These are phyloP conservation scores for Candida dubliniensis DNA, from an alignment of 1,139 yeast genomes.

Conservation along the genomic window DNA sequence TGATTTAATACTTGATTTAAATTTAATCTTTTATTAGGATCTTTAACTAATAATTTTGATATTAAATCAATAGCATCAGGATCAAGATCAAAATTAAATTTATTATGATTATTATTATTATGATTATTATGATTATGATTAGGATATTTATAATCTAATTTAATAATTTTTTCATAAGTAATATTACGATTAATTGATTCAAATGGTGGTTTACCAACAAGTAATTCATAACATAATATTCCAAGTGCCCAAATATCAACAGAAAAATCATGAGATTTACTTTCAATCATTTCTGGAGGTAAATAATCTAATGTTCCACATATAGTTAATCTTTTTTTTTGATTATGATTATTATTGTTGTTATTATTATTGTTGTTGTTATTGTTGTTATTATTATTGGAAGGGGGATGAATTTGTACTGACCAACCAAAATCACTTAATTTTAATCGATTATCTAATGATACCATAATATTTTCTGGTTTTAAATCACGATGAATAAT, in stretches of 20 bases:
- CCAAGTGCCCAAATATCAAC: constrained; percentile 97
- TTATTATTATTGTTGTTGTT: too few species aligned
- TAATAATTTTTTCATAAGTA: constrained; percentile 77
- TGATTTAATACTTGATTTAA: constrained; percentile 65
- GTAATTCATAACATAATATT: constrained; percentile 76
- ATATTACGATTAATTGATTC: constrained; percentile 74
- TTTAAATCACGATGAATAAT: constrained; percentile 90
- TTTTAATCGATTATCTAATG: constrained; percentile 70
- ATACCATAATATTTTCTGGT: constrained; percentile 84
- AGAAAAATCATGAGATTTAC: constrained; percentile 70
- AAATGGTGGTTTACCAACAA: constrained; percentile 90
- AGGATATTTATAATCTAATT: constrained; percentile 76
- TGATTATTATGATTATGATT: too few species aligned
- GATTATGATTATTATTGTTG: constrained; percentile 12
- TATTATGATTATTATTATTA: too few species aligned
- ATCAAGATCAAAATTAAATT: constrained; percentile 60
- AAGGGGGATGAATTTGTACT: constrained; percentile 35
- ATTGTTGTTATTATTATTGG: too few species aligned
- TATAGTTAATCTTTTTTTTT: constrained; percentile 66
- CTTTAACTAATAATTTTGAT: constrained; percentile 54
- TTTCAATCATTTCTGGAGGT: constrained; percentile 94
- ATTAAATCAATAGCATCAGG: constrained; percentile 80
- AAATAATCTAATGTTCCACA: constrained; percentile 95
- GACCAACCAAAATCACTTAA: constrained; percentile 98
- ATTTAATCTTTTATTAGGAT: constrained; percentile 65